Conservation (phyloP, 177 flowering plant species). For the Vitis hybrid region DNA sequence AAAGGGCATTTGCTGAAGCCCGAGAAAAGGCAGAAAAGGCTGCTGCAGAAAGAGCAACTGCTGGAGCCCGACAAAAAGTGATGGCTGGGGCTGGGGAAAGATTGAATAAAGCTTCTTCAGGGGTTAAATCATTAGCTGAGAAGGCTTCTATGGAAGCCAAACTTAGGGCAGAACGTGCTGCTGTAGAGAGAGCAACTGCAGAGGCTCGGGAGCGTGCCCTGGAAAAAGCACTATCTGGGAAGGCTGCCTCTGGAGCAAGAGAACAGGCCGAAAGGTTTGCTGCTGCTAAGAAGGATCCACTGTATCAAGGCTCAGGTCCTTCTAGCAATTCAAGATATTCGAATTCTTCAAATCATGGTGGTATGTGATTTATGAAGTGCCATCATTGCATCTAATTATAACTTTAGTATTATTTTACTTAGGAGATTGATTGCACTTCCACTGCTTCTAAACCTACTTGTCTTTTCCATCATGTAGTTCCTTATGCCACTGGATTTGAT, state of each 20-base stretch:
- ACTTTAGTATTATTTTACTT: background rate
- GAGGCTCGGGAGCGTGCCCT: conserved; percentile 89
- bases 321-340: conserved; percentile 31
- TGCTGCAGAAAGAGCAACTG: conserved; percentile 60
- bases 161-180: conserved; percentile 81
- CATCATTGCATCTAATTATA: background rate
- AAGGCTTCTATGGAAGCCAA: conserved; percentile 61
- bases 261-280: conserved; percentile 37
- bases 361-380: conserved; percentile 19
- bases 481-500: conserved; percentile 24
- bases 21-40: conserved; percentile 72
- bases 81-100: conserved; percentile 50
- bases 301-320: conserved; percentile 33
- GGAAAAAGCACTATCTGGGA: conserved; percentile 68
- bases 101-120: conserved; percentile 47
- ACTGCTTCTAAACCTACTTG: conserved; percentile 5
- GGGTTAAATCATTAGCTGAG: conserved; percentile 44
- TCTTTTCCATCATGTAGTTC: conserved; percentile 15
- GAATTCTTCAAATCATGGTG: conserved; percentile 29
- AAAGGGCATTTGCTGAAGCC: conserved; percentile 78
- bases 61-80: conserved; percentile 53
- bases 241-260: conserved; percentile 40
- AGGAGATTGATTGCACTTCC: background rate
- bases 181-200: conserved; percentile 87
- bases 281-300: conserved; percentile 45